phyloP scores from a whole-genome alignment of 192 early-diverging fungal species.

The Endogone sp. region DNA sequence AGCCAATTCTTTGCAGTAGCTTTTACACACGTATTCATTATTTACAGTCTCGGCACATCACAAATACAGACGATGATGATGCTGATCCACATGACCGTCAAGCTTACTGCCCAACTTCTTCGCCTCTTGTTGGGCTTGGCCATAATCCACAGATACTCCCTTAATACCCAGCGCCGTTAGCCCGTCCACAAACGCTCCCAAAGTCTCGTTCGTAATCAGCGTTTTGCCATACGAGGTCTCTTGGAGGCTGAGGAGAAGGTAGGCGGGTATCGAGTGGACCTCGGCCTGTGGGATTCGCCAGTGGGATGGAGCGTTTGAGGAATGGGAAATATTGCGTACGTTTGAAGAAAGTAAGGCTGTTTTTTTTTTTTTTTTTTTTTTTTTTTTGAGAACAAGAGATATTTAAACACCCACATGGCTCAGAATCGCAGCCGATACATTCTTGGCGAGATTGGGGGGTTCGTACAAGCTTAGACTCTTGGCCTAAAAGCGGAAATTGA shows the following conservation, averaged over 20 bases:
- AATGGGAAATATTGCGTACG: too few species aligned
- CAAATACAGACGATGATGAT: constrained; percentile 27
- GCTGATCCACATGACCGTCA: constrained; percentile 13
- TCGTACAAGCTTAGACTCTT: constrained; percentile 11
- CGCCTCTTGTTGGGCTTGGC: constrained; percentile 1
- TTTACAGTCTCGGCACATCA: too few species aligned
- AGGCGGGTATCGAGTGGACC: constrained; percentile 19
- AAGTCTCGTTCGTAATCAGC: constrained; percentile 18
- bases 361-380: too few species aligned
- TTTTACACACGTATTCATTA: too few species aligned
- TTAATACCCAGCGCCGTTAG: constrained; percentile 3
- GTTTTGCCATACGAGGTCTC: constrained; percentile 22
- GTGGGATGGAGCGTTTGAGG: background rate
- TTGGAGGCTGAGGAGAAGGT: constrained; percentile 20
- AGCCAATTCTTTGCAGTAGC: too few species aligned
- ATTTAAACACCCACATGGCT: constrained; percentile 15
- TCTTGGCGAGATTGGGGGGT: constrained; percentile 20
- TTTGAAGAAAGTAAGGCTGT: too few species aligned
- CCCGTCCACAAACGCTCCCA: constrained; percentile 12
- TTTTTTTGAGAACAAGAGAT: too few species aligned
- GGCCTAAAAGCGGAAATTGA: background rate
- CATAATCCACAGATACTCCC: background rate
- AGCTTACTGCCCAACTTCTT: constrained; percentile 1
- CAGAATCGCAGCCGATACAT: constrained; percentile 14
- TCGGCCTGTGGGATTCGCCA: constrained; percentile 17